These are phyloP conservation scores for Alopecurus myosuroides DNA, from an alignment of 176 grass and related monocot species.

Conservation along the genomic window DNA sequence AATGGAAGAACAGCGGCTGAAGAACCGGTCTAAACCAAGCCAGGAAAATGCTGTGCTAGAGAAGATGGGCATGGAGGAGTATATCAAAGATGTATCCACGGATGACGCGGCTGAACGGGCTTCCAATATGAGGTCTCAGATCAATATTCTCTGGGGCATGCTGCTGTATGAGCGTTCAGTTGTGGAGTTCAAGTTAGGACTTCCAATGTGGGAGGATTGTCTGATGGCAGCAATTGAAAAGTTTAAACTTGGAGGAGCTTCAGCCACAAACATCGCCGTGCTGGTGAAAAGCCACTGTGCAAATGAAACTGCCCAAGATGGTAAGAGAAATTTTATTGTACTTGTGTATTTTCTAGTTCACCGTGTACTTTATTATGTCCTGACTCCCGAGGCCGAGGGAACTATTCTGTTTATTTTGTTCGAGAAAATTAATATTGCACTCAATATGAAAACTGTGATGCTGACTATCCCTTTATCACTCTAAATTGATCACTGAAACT, in stretches of 20 bases:
- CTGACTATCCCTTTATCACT: not conserved
- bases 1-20: constrained; percentile 58
- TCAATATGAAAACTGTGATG: not conserved
- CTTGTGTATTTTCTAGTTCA: not conserved
- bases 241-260: constrained; percentile 74
- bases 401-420: constrained; percentile 11
- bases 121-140: constrained; percentile 63
- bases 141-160: constrained; percentile 78
- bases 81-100: constrained; percentile 60
- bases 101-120: constrained; percentile 53
- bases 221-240: constrained; percentile 65
- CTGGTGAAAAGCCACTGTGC: constrained; percentile 63
- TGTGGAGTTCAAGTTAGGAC: constrained; percentile 75
- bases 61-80: constrained; percentile 62
- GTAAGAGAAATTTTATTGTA: constrained; percentile 26
- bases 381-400: not conserved
- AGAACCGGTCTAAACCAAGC: constrained; percentile 49
- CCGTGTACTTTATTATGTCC: not conserved
- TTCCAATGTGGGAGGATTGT: constrained; percentile 78
- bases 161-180: constrained; percentile 74
- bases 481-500: not conserved
- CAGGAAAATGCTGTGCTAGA: constrained; percentile 49
- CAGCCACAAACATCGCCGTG: constrained; percentile 56
- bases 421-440: not conserved
- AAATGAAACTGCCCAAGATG: constrained; percentile 71